These are phyloP conservation scores for Gossypium turneri DNA, from an alignment of 345 rosid genomes.

Conservation along the genomic window DNA sequence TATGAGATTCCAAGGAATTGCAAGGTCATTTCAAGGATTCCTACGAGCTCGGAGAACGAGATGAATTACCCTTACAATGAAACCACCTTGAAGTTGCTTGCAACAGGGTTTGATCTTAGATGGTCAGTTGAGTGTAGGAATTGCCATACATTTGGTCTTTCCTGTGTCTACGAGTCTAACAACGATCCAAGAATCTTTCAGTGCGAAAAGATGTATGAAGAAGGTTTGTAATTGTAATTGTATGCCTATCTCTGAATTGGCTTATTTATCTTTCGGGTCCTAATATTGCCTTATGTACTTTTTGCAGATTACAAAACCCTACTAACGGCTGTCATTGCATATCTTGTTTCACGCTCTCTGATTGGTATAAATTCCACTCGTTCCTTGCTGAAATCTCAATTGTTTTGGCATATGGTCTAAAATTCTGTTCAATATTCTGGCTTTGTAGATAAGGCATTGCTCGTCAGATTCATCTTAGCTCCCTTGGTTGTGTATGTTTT, in stretches of 20 bases:
- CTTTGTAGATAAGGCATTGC: not conserved
- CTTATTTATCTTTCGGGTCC: not conserved
- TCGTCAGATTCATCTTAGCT: not conserved
- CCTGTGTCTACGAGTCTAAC: constrained; percentile 8
- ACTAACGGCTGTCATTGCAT: not conserved
- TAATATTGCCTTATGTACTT: not conserved
- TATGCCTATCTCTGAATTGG: too few species aligned
- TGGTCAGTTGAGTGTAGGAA: constrained; percentile 42
- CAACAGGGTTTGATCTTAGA: constrained; percentile 36
- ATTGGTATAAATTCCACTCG: not conserved
- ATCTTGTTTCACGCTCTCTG: not conserved
- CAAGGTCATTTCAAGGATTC: constrained; percentile 25
- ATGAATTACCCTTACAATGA: constrained; percentile 25
- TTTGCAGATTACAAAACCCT: not conserved
- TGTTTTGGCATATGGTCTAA: not conserved
- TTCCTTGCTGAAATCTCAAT: not conserved
- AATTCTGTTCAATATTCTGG: not conserved
- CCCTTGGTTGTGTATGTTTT: constrained; percentile 9
- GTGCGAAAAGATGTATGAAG: not conserved
- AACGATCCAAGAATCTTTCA: not conserved
- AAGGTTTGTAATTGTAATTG: not conserved
- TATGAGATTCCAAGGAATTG: constrained; percentile 26
- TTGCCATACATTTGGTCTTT: constrained; percentile 22
- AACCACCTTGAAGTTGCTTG: constrained; percentile 24
- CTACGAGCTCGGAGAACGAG: constrained; percentile 14